These are phyloP conservation scores for Mycena alexandri DNA, from an alignment of 768 basidiomycete genomes.

Conservation along the genomic window DNA sequence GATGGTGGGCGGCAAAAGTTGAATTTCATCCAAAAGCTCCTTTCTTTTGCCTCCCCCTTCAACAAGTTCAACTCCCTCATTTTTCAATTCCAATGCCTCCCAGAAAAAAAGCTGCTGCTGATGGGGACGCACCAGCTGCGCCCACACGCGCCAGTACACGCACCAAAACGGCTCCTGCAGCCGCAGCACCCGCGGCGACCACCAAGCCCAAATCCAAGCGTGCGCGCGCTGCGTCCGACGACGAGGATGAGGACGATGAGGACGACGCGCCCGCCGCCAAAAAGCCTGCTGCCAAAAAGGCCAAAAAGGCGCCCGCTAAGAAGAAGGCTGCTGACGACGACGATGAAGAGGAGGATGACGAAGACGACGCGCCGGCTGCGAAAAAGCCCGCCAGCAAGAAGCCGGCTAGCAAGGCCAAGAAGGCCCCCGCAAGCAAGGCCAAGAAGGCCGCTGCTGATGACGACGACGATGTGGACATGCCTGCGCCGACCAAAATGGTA, in stretches of 20 bases:
- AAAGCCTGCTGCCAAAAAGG: constrained; percentile 40
- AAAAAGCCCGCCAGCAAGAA: constrained; percentile 47
- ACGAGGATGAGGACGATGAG: constrained; percentile 39
- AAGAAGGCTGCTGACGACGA: constrained; percentile 12
- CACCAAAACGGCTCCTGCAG: constrained; percentile 43
- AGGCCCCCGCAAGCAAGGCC: constrained; percentile 39
- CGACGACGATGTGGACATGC: constrained; percentile 42
- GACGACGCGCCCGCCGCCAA: constrained; percentile 42
- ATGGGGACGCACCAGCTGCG: constrained; percentile 44
- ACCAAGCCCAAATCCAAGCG: constrained; percentile 48
- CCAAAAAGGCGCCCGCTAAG: constrained; percentile 43
- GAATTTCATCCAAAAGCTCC: background rate
- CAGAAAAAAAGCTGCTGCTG: constrained; percentile 57
- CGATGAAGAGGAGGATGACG: constrained; percentile 37
- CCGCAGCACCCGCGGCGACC: constrained; percentile 43
- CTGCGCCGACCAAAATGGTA: constrained; percentile 61
- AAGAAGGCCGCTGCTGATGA: constrained; percentile 38
- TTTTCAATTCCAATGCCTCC: constrained; percentile 62
- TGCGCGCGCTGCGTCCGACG: constrained; percentile 45
- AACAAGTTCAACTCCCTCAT: constrained; percentile 11
- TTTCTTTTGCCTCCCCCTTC: constrained; percentile 19
- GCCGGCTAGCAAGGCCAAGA: constrained; percentile 41
- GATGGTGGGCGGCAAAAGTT: background rate
- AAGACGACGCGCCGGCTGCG: constrained; percentile 41
- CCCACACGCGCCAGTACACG: constrained; percentile 56